These are phyloP conservation scores for Polymyxa betae DNA, from an alignment of 208 protist genomes.

Conservation along the genomic window DNA sequence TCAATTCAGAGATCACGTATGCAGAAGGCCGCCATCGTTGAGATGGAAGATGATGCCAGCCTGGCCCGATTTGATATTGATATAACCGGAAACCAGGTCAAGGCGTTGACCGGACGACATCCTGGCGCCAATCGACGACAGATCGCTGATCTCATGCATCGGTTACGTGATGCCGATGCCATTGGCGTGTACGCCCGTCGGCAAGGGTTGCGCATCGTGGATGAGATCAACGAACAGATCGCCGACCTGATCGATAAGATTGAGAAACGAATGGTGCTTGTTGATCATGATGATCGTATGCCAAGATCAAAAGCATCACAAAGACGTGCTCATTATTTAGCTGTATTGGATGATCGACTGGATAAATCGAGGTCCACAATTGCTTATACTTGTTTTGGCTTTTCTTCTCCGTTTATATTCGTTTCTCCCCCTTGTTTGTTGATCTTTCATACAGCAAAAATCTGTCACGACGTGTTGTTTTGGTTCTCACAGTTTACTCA, in stretches of 20 bases:
- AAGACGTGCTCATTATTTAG: background rate
- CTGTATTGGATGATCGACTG: constrained; percentile 28
- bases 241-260: background rate
- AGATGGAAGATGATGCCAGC: background rate
- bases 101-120: background rate
- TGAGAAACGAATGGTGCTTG: background rate
- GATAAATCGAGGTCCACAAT: background rate
- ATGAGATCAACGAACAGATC: constrained; percentile 7
- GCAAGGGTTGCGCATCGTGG: background rate
- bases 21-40: background rate
- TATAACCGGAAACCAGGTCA: background rate
- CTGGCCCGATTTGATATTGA: background rate
- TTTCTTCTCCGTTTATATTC: too few species aligned
- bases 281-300: background rate
- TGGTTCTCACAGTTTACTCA: background rate
- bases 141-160: background rate
- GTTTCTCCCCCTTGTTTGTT: too few species aligned
- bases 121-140: background rate
- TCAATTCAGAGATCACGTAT: background rate
- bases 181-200: background rate
- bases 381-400: background rate
- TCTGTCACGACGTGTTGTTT: background rate
- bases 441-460: too few species aligned
- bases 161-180: constrained; percentile 4
- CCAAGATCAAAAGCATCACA: background rate